Evolutionary conservation across 176 grass and related monocot genomes (phyloP), one percentile per base, ranked within the genome.

Genomic region (Rhipidocladum racemiflorum): DNA sequence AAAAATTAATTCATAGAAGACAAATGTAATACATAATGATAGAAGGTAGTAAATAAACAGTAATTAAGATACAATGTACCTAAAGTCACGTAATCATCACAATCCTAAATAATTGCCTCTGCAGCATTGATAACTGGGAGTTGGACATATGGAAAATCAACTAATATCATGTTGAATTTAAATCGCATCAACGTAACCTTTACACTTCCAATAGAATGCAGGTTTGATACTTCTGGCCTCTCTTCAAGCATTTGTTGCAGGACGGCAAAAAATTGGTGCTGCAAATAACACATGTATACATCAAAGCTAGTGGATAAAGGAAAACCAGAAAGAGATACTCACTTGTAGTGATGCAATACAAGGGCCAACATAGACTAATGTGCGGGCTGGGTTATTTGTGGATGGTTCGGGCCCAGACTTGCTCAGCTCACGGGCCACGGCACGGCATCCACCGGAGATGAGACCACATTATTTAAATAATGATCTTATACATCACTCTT

Each of bases 171-270:
- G 29, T 91, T 94, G 70, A 94, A 86, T 85, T 91, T 91, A 75
- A 94, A 94, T 77, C 86, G 86, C 86, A 94, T 94, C 80, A 94
- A 91, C 15, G 91, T 88, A 84, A 94, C 92, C 81, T 88, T 94
- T 57, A 88, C 92, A 75, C 76, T 83, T 85, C 88, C 77, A 77
- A 94, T 85, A 56, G 83, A 87, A 63, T 84, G 86, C 63, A 89
- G 60, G 51, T 91, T 86, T 38, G 89, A 88, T 68, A 91, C 80
- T 89, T 94, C 83, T 82, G 76, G 43, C 70, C 65, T 90, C 44
- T 42, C 77, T 75, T 94, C 83, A 73, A 94, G 83, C 71, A 91
- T 89, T 76, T 86, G 61, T 62, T 76, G 65, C 76, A 94, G 81
- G 34, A 89, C 72, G 57, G 74, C 38, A 20, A 94, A 94, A 86